Percentiles rank a stretch among this genome's conserved stretches.
Conservation (phyloP, 768 basidiomycete species). For the Favolaschia claudopus region DNA sequence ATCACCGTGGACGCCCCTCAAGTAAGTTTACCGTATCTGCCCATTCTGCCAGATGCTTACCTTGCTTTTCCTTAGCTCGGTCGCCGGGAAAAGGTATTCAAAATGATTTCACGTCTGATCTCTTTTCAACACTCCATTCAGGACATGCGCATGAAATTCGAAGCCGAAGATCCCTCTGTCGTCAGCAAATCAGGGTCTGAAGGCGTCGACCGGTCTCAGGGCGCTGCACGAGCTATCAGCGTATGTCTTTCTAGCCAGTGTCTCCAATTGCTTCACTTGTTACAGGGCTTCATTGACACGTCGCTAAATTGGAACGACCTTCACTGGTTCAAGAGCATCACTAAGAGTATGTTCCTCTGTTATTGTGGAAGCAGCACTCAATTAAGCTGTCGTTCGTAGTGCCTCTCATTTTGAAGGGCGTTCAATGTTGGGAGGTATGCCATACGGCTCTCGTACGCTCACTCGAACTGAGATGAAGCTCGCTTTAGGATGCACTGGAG, state of each 20-base stretch:
- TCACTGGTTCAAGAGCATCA: conserved; percentile 82
- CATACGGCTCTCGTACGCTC: too few relatives aligned
- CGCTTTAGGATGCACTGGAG: conserved; percentile 54
- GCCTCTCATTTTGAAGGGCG: conserved; percentile 77
- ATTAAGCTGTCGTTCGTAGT: conserved; percentile 56
- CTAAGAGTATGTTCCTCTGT: conserved; percentile 54
- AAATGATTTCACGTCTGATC: too few relatives aligned
- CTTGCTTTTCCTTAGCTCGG: conserved; percentile 93
- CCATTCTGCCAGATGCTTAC: neutral
- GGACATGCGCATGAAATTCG: conserved; percentile 98
- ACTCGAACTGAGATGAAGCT: too few relatives aligned
- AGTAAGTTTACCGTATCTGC: neutral
- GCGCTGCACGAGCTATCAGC: conserved; percentile 93
- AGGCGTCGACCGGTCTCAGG: conserved; percentile 83
- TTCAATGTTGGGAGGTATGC: too few relatives aligned
- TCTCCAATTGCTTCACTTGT: neutral
- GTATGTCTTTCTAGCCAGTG: conserved; percentile 47
- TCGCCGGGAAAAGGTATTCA: conserved; percentile 89
- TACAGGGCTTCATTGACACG: conserved; percentile 93
- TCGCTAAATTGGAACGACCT: conserved; percentile 87
- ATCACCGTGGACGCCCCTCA: conserved; percentile 76
- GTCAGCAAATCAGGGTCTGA: conserved; percentile 54
- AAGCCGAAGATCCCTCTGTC: conserved; percentile 69
- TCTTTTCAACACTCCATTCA: too few relatives aligned
- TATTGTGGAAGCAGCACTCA: conserved; percentile 20